Evolutionary conservation across 2,329 filamentous ascomycete species (phyloP).

Genomic region (Nemania sp.): DNA sequence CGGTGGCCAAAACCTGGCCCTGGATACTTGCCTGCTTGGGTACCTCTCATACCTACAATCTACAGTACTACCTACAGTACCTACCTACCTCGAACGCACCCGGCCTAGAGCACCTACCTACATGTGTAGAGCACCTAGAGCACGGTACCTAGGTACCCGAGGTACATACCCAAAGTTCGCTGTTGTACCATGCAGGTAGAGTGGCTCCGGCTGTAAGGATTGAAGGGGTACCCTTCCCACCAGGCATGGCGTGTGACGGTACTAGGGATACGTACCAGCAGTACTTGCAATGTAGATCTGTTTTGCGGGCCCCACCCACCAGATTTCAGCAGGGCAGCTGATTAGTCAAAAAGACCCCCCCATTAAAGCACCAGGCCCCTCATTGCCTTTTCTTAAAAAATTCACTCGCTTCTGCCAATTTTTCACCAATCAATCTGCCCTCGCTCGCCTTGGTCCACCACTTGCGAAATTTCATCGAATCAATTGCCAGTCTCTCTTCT

Average conservation of each 20-base stretch:
- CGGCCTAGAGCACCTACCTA: not conserved
- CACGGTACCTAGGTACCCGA: constrained; percentile 8
- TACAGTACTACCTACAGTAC: too few relatives aligned
- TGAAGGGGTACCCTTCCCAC: constrained; percentile 18
- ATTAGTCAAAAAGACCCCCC: constrained; percentile 52
- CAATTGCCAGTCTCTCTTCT: constrained; percentile 49
- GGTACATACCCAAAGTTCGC: too few relatives aligned
- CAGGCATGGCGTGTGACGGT: constrained; percentile 12
- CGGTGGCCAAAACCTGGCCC: constrained; percentile 37
- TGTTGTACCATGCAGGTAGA: constrained; percentile 25
- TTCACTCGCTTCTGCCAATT: constrained; percentile 53
- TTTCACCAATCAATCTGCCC: constrained; percentile 53
- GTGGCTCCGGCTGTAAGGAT: constrained; percentile 28
- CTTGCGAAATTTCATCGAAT: constrained; percentile 52
- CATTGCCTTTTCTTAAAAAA: constrained; percentile 48
- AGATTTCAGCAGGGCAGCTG: constrained; percentile 45
- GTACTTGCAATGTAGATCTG: constrained; percentile 26
- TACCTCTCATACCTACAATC: too few relatives aligned
- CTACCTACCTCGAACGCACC: not conserved
- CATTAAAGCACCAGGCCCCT: constrained; percentile 52
- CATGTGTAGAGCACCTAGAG: too few relatives aligned
- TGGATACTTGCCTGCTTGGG: constrained; percentile 16
- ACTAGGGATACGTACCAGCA: constrained; percentile 26
- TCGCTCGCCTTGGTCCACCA: constrained; percentile 50
- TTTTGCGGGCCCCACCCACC: constrained; percentile 31